A percentile compares a stretch with the other conserved stretches of the same genome.
These are phyloP conservation scores for Cytauxzoon felis DNA, from an alignment of 169 alveolate species.

Conservation along the genomic window DNA sequence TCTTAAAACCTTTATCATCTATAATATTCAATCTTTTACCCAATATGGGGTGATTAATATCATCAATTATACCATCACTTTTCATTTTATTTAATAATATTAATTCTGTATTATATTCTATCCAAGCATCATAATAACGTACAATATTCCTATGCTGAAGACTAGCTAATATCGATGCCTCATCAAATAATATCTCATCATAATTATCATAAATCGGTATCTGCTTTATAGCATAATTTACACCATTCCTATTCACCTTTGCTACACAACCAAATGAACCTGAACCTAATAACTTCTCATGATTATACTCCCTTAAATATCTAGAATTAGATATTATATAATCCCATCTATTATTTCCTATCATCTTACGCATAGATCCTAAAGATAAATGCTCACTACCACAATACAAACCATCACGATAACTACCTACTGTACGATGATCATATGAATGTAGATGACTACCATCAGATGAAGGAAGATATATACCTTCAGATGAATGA, in stretches of 20 bases:
- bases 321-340: conserved; percentile 52
- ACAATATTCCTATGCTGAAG: conserved; percentile 78
- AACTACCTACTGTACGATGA: no score
- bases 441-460: no score
- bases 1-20: not conserved
- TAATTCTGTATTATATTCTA: conserved; percentile 62
- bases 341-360: no score
- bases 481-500: no score
- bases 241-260: conserved; percentile 71
- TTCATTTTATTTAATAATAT: no score
- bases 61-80: no score
- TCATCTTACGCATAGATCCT: no score
- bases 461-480: no score
- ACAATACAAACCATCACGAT: no score
- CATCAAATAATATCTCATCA: conserved; percentile 62
- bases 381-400: no score
- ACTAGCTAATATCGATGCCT: conserved; percentile 81
- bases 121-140: conserved; percentile 82
- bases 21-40: not conserved
- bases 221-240: conserved; percentile 75
- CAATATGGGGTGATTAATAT: not conserved
- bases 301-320: conserved; percentile 72
- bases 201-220: conserved; percentile 53
- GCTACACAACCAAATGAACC: conserved; percentile 82
- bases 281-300: conserved; percentile 73